Evolutionary conservation across 2,329 filamentous ascomycete species (phyloP).

Genomic region (Arthrobotrys pseudoclavata): DNA sequence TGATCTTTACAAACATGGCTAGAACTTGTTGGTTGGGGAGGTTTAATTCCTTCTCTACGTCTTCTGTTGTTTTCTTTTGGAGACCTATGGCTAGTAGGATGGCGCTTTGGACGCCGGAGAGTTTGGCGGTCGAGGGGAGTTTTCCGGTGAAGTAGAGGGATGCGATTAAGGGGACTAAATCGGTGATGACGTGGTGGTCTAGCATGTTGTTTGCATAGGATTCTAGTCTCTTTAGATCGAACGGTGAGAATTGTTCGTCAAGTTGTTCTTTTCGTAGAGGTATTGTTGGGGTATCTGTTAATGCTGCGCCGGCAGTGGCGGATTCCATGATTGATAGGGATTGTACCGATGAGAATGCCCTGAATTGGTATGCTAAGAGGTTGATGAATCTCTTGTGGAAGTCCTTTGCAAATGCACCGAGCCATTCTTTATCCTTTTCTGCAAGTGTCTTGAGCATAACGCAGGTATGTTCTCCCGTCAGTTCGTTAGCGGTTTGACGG

Average conservation of each 20-base stretch:
- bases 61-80: slow-evolving; percentile 88
- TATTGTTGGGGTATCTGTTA: slow-evolving; percentile 69
- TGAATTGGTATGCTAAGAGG: slow-evolving; percentile 92
- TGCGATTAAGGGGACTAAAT: slow-evolving; percentile 87
- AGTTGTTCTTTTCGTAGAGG: slow-evolving; percentile 80
- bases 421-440: slow-evolving; percentile 81
- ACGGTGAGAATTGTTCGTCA: slow-evolving; percentile 84
- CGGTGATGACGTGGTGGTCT: slow-evolving; percentile 96
- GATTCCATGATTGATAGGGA: slow-evolving; percentile 91
- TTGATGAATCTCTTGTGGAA: slow-evolving; percentile 95
- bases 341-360: slow-evolving; percentile 80
- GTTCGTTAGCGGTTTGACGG: slow-evolving; percentile 92
- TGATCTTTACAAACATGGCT: slow-evolving; percentile 97
- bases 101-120: slow-evolving; percentile 85
- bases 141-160: slow-evolving; percentile 86
- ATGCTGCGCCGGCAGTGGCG: slow-evolving; percentile 78
- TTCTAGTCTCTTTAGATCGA: slow-evolving; percentile 93
- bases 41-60: slow-evolving; percentile 81
- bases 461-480: slow-evolving; percentile 97
- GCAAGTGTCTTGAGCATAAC: slow-evolving; percentile 92
- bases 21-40: slow-evolving; percentile 83
- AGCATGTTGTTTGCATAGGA: slow-evolving; percentile 97
- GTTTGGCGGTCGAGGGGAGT: slow-evolving; percentile 75
- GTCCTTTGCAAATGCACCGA: slow-evolving; percentile 89
- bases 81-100: slow-evolving; percentile 91